Conservation (phyloP, 106 monocot species). For the Gastrodia elata region DNA sequence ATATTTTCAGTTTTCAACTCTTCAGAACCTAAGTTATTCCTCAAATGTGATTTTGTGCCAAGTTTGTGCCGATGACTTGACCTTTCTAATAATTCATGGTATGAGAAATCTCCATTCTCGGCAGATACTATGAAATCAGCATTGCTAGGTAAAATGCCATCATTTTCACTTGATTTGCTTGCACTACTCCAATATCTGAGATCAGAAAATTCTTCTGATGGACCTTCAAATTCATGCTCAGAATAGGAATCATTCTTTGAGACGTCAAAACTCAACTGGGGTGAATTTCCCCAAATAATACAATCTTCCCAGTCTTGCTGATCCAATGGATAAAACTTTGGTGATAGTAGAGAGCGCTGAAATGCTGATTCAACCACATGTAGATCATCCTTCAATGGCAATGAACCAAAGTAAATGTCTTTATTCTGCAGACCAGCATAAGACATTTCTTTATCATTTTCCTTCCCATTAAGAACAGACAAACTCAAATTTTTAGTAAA, state of each 20-base stretch:
- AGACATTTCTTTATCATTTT: constrained; percentile 15
- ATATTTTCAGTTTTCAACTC: constrained; percentile 17
- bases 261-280: constrained; percentile 24
- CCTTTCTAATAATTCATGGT: constrained; percentile 2
- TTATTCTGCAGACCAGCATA: constrained; percentile 20
- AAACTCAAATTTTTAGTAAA: constrained; percentile 14
- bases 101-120: constrained; percentile 7
- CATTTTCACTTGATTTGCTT: constrained; percentile 9
- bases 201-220: constrained; percentile 20
- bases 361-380: constrained; percentile 12
- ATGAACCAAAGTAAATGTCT: constrained; percentile 46
- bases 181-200: constrained; percentile 3
- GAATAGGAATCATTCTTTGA: constrained; percentile 40
- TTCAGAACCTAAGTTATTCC: constrained; percentile 10
- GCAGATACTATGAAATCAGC: constrained; percentile 20
- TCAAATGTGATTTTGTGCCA: constrained; percentile 25
- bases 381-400: constrained; percentile 71
- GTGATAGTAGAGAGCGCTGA: constrained; percentile 30
- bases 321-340: constrained; percentile 85
- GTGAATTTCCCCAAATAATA: constrained; percentile 96
- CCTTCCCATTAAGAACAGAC: constrained; percentile 27
- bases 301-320: constrained; percentile 87
- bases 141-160: constrained; percentile 13
- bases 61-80: constrained; percentile 32
- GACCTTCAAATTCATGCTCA: constrained; percentile 37